These are phyloP conservation scores for Lepidopterella palustris DNA, from an alignment of 495 filamentous ascomycete species.

Conservation along the genomic window DNA sequence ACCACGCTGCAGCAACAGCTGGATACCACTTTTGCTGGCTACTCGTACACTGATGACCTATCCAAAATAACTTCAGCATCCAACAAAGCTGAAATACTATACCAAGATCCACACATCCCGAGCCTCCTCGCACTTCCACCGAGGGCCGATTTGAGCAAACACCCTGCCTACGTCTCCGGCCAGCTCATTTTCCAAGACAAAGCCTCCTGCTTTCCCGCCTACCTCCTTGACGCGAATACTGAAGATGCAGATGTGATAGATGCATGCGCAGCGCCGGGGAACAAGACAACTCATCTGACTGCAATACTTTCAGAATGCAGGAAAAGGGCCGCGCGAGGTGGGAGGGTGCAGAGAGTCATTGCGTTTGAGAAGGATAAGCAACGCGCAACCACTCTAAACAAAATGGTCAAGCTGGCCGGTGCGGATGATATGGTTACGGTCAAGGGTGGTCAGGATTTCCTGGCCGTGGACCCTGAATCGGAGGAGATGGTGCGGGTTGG, in stretches of 20 bases:
- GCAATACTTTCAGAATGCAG: constrained; percentile 48
- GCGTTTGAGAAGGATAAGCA: constrained; percentile 65
- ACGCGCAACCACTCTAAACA: constrained; percentile 65
- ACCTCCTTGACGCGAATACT: constrained; percentile 58
- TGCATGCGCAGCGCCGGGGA: constrained; percentile 88
- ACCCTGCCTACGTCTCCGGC: constrained; percentile 64
- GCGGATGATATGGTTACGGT: constrained; percentile 58
- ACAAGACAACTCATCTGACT: constrained; percentile 93
- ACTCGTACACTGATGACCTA: constrained; percentile 45
- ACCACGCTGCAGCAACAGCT: constrained; percentile 63
- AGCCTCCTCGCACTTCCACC: constrained; percentile 75
- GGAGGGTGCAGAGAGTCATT: constrained; percentile 41
- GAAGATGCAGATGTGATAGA: constrained; percentile 72
- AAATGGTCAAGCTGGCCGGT: constrained; percentile 75
- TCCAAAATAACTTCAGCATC: constrained; percentile 35
- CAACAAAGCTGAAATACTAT: constrained; percentile 37
- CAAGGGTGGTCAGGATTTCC: constrained; percentile 68
- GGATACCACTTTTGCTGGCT: constrained; percentile 58
- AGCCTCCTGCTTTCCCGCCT: constrained; percentile 91
- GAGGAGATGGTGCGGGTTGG: constrained; percentile 52
- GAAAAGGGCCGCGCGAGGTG: neutral
- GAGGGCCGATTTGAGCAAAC: constrained; percentile 56
- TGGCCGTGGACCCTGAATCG: constrained; percentile 59
- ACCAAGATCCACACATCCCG: constrained; percentile 71
- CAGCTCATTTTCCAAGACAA: constrained; percentile 90